Evolutionary conservation across 2,329 filamentous ascomycete genomes (phyloP), one percentile per base, ranked within the genome.

Genomic region (Coleophoma eucalyptorum): DNA sequence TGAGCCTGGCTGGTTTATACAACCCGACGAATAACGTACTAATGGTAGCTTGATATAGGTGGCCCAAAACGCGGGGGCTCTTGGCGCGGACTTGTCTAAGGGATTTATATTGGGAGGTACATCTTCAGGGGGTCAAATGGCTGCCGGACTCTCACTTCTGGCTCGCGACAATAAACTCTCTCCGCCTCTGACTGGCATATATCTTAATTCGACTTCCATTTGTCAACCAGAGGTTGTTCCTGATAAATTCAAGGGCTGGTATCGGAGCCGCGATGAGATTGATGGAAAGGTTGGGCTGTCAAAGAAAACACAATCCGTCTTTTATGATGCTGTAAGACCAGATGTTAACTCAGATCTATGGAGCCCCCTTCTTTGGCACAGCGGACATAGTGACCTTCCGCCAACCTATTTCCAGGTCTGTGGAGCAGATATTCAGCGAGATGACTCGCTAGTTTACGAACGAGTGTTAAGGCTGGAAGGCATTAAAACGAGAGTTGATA

Each of bases 61-160:
- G 19, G 67, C 66, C 15, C 52, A 62, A 12, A 72, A 75, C 49
- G 71, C 72, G 18, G 20, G 58, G 12, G 47, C 59, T 2, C 56
- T 74, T 3, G 67, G 64, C 5, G 69, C 69, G 18, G 66, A 75
- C 48, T 67, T 69, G 0, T 58, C 62, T 2, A 60, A 62, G 11
- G 74, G 73, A 1, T 76, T 78, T 53, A 54, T 78, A 20, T 40
- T 76, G 15, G 73, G 72, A 15, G 75, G 75, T 1, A 67, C 66
- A 2, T 75, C 71, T 11, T 74, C 76, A 5, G 72, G 71, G 10
- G 70, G 65, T n/a, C 69, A 68, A 47, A 62, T 72, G 31, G 51
- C 65, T 6, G 67, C 69, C 5, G 65, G 66, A 1, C 57, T 68
- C 7, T 61, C 64, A 10, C 72, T 72, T 49, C 62, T 67, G 4